Base-by-base conservation (phyloP, 2,329 filamentous ascomycete species). In the Claviceps monticola region DNA sequence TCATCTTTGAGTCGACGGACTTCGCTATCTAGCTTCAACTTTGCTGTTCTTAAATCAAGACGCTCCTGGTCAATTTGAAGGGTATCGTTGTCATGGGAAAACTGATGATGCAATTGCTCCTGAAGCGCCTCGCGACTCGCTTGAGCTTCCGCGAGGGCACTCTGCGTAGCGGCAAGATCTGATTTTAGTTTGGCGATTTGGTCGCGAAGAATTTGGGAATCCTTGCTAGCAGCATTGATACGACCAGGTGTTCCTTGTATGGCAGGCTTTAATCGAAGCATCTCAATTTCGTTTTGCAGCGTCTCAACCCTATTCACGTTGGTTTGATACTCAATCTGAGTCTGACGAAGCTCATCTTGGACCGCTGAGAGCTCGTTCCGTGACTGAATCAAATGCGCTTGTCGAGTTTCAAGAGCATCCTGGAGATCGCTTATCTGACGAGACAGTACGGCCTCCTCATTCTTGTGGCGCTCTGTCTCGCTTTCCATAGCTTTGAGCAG, bases 361-460 rank as follows among this genome's bases (percentile, higher is more conserved):
- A 82, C 75, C 7, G 72, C 68, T 2, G 83, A 79, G 3, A 89
- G 68, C 59, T 90, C 84, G 50, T 74, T 75, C 50, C 83, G 78
- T 26, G 85, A 71, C 48, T 79, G 76, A 17, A 84, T 84, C 5
- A 88, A 66, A 44, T 79, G 72, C n/a, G 75, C 70, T 60, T 85
- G 79, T 56, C 84, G 80, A 29, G 78, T 72, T 52, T 84, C 76
- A 13, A 93, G 73, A 53, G 88, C 86, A 47, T 80, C 76, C 60
- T 85, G 83, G 9, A 93, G 72, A 49, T 84, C 83, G 46, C 84
- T 78, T 49, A 95, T 80, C 63, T 93, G 86, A n/a, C 78, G 75
- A 55, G 73, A 79, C 49, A 95, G 71, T 7, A 82, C 69, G 11
- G 78, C 78, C 62, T 91, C 84, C 59, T 91, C 85, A 51, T 77